Base-by-base conservation (phyloP, 208 protist species). In the Cochliopodium minus region DNA sequence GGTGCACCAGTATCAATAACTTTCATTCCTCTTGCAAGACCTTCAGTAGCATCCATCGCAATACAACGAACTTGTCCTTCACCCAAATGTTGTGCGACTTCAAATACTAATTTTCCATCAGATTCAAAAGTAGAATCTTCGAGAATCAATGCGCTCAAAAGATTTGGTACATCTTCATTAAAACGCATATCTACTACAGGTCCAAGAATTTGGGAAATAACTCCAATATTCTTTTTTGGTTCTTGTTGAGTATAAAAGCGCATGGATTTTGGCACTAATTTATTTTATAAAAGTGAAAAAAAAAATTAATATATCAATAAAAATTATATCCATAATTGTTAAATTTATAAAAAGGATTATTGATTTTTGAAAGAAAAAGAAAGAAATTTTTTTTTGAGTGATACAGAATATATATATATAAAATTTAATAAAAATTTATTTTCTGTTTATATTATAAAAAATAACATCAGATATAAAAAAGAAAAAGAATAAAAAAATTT, bases 161-260 rank as follows among this genome's bases (percentile, higher is more conserved):
- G 93, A 30, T 86, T 72, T 35, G 92, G 92, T 32, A 96, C 82
- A 10, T 83, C 72, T 20, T 83, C 82, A 28, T 86, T 75, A 72
- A 97, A 97, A 70, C 94, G 77, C 46, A 94, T 88, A 66, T 97
- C 92, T 32, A 97, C 90, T 59, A 97, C 92, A 66, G 91, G 90
- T 81, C 90, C 92, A 71, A 96, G 96, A 56, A 97, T 84, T 77
- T 93, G 86, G 22, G 48, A 39, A 20, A 39, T 22, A 1, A 22
- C 17, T 26, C 48, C 48, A 28, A 6, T 53, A 2, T 53, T 35
- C 4, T n/a, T n/a, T n/a, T n/a, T n/a, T n/a, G n/a, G n/a, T n/a
- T n/a, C n/a, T n/a, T n/a, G n/a, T n/a, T n/a, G n/a, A n/a, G n/a
- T n/a, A n/a, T n/a, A n/a, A n/a, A n/a, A n/a, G n/a, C n/a, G n/a